Evolutionary conservation across 2,329 filamentous ascomycete genomes (phyloP).

Genomic region (Juglanconis oblonga): DNA sequence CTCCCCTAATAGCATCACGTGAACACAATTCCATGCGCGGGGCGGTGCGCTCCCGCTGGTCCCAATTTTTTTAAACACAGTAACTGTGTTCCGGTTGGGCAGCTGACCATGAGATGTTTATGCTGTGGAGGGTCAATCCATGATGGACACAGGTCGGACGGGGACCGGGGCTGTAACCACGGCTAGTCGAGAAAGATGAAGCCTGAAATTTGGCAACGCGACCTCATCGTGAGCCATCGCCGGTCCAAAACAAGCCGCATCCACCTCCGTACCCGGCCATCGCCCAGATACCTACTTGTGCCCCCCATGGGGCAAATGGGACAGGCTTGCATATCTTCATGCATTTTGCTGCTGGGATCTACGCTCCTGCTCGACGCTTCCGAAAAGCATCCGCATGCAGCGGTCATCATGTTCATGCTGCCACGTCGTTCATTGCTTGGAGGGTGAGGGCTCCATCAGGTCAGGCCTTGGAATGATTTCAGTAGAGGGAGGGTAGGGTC

Average conservation of each 20-base stretch:
- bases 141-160: neutral
- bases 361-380: neutral
- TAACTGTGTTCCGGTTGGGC: constrained; percentile 17
- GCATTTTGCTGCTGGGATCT: neutral
- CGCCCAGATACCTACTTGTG: neutral
- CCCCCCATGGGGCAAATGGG: neutral
- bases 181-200: neutral
- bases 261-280: neutral
- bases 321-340: neutral
- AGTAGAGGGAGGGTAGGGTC: neutral
- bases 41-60: constrained; percentile 12
- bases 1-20: constrained; percentile 15
- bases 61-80: constrained; percentile 14
- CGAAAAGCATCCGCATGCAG: neutral
- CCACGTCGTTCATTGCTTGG: neutral
- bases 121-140: constrained; percentile 15
- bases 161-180: constrained; percentile 5
- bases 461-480: neutral
- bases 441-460: neutral
- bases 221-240: neutral
- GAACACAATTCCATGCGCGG: constrained; percentile 12
- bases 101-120: constrained; percentile 5
- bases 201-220: neutral
- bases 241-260: neutral
- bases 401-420: neutral